Base-by-base conservation (phyloP, 352 stramenopile species). In the Phytophthora sp. region DNA sequence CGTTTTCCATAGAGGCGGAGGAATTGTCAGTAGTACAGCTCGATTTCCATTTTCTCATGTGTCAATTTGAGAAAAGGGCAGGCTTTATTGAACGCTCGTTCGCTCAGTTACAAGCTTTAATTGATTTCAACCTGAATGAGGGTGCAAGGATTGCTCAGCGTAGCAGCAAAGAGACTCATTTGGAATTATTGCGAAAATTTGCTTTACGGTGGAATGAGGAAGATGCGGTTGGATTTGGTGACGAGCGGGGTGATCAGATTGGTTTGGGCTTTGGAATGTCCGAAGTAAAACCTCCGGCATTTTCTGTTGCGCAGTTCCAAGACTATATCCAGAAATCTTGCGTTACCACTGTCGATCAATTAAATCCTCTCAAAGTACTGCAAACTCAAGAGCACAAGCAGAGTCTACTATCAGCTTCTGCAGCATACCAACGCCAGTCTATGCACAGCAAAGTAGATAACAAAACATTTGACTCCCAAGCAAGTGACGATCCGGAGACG, bases 41-140 rank as follows among this genome's bases (percentile, higher is more conserved):
- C 16, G 23, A 61, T 21, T 89, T 92, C 29, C 82, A 92, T 45
- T 56, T 60, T 13, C 60, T 74, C 3, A 79, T 92, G 71, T 84
- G 79, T 54, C 35, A 41, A 1, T 74, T 91, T 27, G 86, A 96
- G 57, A 45, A 62, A 16, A 80, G 78, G 23, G 71, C 78, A 5
- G 88, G 86, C 0, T 90, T 86, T 58, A 42, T 67, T 0, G 88
- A 96, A 50, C 79, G 85, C 16, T 74, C 79, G 3, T 71, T 96
- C 13, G 66, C 80, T n/a, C 80, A 91, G 13, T 27, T 86, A 3
- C 84, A 94, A 73, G 86, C 86, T 16, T 38, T 94, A 23, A 38
- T 90, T 24, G 78, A 75, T 46, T 82, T 92, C 39, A 86, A 76
- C 26, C 18, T 76, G 20, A 72, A 69, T 11, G 30, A 63, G n/a